Evolutionary conservation across 352 stramenopile genomes (phyloP).

Genomic region (Pythium vanterpoolii): DNA sequence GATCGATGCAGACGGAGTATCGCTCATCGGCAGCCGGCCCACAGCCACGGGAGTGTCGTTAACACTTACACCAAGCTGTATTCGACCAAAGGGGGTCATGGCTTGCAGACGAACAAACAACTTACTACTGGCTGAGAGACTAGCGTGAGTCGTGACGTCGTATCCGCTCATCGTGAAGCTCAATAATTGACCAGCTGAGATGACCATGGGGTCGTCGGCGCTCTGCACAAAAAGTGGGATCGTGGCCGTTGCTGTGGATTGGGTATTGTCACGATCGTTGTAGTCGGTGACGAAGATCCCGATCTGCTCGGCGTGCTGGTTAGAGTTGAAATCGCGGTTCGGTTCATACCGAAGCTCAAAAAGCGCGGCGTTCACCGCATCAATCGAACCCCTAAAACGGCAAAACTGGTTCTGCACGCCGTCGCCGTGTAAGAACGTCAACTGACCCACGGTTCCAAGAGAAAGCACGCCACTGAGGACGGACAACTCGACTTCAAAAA

Average conservation of each 20-base stretch:
- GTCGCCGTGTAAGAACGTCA: conserved; percentile 54
- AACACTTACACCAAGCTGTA: conserved; percentile 29
- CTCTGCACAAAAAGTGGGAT: conserved; percentile 47
- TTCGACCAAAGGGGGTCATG: conserved; percentile 49
- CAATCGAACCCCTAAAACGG: conserved; percentile 48
- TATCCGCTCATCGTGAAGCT: conserved; percentile 43
- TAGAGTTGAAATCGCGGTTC: conserved; percentile 70
- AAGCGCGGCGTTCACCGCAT: conserved; percentile 57
- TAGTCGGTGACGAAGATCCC: conserved; percentile 53
- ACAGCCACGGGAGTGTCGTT: conserved; percentile 26
- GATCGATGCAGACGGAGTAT: conserved; percentile 30
- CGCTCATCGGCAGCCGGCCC: conserved; percentile 19
- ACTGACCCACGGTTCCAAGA: conserved; percentile 23
- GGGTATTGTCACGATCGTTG: conserved; percentile 50
- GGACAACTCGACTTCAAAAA: conserved; percentile 62
- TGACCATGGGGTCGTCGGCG: conserved; percentile 37
- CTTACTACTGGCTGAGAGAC: conserved; percentile 10
- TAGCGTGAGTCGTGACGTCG: conserved; percentile 28
- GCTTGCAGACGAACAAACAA: conserved; percentile 42
- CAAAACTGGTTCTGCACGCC: conserved; percentile 47
- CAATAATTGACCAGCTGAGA: conserved; percentile 35
- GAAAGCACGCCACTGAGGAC: conserved; percentile 47
- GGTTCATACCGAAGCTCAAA: conserved; percentile 75
- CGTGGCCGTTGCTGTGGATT: conserved; percentile 35
- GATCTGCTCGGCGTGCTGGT: conserved; percentile 55